Evolutionary conservation across 2,329 filamentous ascomycete species (phyloP).

Genomic region (Ascochyta koolunga): DNA sequence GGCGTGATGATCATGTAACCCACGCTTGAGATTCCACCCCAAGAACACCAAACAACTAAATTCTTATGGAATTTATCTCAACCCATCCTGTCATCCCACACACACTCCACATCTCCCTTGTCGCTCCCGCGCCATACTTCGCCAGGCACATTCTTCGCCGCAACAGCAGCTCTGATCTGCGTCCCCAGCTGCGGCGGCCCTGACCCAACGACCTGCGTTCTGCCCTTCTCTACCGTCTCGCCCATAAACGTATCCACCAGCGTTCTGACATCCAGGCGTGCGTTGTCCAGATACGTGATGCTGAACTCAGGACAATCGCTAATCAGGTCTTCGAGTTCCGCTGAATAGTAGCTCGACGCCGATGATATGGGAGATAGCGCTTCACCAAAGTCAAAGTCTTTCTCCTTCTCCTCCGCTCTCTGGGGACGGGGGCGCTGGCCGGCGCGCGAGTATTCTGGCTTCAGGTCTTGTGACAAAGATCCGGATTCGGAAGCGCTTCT

Average conservation of each 20-base stretch:
- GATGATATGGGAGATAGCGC: conserved; percentile 3
- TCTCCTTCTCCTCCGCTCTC: conserved; percentile 2
- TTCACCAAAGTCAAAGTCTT: neutral
- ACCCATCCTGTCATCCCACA: conserved; percentile 41
- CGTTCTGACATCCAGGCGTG: conserved; percentile 19
- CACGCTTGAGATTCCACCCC: too few relatives aligned
- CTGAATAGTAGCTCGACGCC: neutral
- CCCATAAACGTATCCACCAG: conserved; percentile 25
- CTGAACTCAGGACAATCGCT: conserved; percentile 21
- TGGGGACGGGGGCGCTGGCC: neutral
- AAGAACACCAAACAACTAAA: too few relatives aligned
- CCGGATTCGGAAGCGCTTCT: conserved; percentile 21
- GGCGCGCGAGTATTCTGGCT: neutral
- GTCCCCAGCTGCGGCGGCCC: conserved; percentile 33
- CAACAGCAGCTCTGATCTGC: conserved; percentile 35
- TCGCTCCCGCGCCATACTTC: conserved; percentile 37
- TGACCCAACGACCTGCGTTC: conserved; percentile 31
- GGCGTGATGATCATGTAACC: too few relatives aligned
- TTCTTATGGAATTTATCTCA: conserved; percentile 1
- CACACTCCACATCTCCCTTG: conserved; percentile 30
- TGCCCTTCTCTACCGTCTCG: conserved; percentile 21
- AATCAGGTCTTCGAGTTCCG: conserved; percentile 14
- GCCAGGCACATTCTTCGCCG: conserved; percentile 23
- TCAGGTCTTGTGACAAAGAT: conserved; percentile 24
- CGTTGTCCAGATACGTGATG: conserved; percentile 28